Percentiles rank a stretch among this genome's conserved stretches.
Conservation (phyloP, 176 grass and related monocot species). For the Themeda triandra region DNA sequence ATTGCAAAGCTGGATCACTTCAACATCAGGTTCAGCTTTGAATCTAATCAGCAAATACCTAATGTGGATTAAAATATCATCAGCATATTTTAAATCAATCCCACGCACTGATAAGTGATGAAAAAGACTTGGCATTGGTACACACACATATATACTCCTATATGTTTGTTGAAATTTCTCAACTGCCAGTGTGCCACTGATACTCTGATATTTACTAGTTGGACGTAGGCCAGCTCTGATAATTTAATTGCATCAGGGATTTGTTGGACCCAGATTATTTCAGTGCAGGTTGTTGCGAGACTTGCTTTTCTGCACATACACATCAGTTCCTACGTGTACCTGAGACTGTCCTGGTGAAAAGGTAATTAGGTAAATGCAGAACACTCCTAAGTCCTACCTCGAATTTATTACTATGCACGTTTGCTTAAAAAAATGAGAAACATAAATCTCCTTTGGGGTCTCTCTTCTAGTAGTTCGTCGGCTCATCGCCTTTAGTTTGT, state of each 20-base stretch:
- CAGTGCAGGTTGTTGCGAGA: background rate
- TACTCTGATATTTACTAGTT: background rate
- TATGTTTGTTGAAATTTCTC: background rate
- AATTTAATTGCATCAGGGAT: background rate
- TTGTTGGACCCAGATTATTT: background rate
- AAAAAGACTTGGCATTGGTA: background rate
- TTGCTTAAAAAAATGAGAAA: background rate
- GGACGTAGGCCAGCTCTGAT: background rate
- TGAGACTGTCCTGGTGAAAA: background rate
- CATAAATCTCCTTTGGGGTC: background rate
- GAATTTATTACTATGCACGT: background rate
- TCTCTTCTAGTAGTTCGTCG: background rate
- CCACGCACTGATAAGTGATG: background rate
- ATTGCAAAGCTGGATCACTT: conserved; percentile 17
- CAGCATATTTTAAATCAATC: background rate
- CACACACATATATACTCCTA: background rate
- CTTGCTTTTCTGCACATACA: background rate
- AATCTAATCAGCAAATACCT: background rate
- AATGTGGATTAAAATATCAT: conserved; percentile 6
- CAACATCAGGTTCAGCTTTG: conserved; percentile 8
- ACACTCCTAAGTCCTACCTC: background rate
- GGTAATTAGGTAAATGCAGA: background rate
- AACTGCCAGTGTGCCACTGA: background rate
- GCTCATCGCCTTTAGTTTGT: background rate
- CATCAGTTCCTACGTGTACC: background rate